Base-by-base conservation (phyloP, 306 rosid genomes). In the Heteromeles arbutifolia region DNA sequence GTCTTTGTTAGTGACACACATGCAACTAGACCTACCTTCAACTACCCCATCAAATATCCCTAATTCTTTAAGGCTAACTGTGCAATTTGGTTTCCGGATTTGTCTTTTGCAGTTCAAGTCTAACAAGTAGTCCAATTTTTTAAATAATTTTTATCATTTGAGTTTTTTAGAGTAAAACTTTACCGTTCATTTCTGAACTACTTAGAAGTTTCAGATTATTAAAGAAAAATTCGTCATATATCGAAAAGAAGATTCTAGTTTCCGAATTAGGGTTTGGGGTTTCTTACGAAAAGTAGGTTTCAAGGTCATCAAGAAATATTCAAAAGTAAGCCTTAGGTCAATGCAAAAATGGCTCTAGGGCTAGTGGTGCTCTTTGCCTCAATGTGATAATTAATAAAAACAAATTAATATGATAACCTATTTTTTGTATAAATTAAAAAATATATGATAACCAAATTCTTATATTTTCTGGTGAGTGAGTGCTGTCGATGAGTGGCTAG, bases 401-500 rank as follows among this genome's bases (percentile, higher is more conserved):
- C 21, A 48, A 48, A 48, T 15, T 48, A 48, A 48, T 17, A 50
- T 37, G 41, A 37, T 37, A 37, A 37, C 41, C 41, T 37, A 0
- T 34, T 34, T 34, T 37, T 37, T 32, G 37, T 5, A 2, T 37
- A 37, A 37, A 37, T 37, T 37, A 7, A 37, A 37, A 37, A 37
- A 37, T 34, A 37, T 37, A 37, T 37, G 39, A 37, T 7, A 37
- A 37, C 41, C 41, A 37, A 7, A 7, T 37, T n/a, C 62, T 13
- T 6, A 52, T 66, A 68, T 57, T 79, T 43, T 34, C 72, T 69
- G 67, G 5, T 80, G 52, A 31, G 81, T 79, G 76, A 77, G 76
- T 82, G 81, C 66, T 80, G 66, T 77, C 74, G 83, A 80, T 74
- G 83, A 80, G 88, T 82, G 77, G 57, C 67, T 34, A 58, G 37